A percentile compares a stretch with the other conserved stretches of the same genome.
These are phyloP conservation scores for Aspergillus pseudotamarii DNA, from an alignment of 2,329 filamentous ascomycete species.

Conservation along the genomic window DNA sequence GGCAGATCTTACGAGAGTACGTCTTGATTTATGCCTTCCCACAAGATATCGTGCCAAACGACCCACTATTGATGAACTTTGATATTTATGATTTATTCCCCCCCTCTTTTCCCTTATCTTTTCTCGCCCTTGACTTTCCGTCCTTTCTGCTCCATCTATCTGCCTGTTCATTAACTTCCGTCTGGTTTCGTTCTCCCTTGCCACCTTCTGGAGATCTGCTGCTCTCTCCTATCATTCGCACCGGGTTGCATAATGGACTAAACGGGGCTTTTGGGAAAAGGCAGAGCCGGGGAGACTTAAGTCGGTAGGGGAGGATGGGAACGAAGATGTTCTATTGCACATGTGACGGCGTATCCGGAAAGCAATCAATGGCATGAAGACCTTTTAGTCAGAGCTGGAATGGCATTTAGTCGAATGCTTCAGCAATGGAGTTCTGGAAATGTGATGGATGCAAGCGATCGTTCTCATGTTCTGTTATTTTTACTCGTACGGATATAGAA, in stretches of 20 bases:
- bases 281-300: neutral
- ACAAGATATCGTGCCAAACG: slow-evolving; percentile 42
- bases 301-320: neutral
- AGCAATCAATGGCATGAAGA: slow-evolving; percentile 23
- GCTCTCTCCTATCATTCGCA: neutral
- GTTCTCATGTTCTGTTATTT: slow-evolving; percentile 14
- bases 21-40: slow-evolving; percentile 36
- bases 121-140: slow-evolving; percentile 2
- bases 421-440: slow-evolving; percentile 23
- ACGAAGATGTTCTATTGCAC: slow-evolving; percentile 19
- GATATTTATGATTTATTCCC: slow-evolving; percentile 20
- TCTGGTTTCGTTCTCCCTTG: slow-evolving; percentile 3
- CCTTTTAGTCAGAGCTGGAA: slow-evolving; percentile 1
- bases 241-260: neutral
- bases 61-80: slow-evolving; percentile 38
- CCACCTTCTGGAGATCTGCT: neutral
- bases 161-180: slow-evolving; percentile 9
- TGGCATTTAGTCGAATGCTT: slow-evolving; percentile 13
- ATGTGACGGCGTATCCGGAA: slow-evolving; percentile 30
- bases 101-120: slow-evolving; percentile 6
- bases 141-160: slow-evolving; percentile 1
- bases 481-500: slow-evolving; percentile 20
- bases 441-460: slow-evolving; percentile 17
- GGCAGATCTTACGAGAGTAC: slow-evolving; percentile 28
- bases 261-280: neutral